Percentiles rank a stretch among this genome's conserved stretches.
Conservation (phyloP, 768 basidiomycete genomes). For the Amanita brunnescens region DNA sequence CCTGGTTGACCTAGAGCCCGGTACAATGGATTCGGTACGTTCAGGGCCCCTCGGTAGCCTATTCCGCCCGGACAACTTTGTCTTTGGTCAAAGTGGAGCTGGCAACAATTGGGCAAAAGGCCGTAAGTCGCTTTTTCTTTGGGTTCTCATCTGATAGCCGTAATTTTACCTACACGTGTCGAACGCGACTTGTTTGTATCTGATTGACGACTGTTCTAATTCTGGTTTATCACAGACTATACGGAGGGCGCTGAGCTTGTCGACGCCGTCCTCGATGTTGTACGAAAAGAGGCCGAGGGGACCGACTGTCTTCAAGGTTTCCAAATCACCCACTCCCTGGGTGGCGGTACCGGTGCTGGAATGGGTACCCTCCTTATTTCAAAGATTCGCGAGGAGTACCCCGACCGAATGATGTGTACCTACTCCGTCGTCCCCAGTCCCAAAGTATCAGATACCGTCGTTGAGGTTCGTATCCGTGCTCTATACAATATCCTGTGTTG, state of each 20-base stretch:
- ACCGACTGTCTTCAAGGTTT: constrained; percentile 98
- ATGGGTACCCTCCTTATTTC: constrained; percentile 99
- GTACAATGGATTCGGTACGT: constrained; percentile 90
- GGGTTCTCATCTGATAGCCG: constrained; percentile 4
- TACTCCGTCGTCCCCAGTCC: constrained; percentile 98
- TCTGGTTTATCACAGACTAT: constrained; percentile 47
- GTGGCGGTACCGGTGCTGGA: constrained; percentile 99
- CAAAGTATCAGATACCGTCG: constrained; percentile 97
- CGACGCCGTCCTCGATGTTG: constrained; percentile 95
- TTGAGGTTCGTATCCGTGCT: constrained; percentile 52
- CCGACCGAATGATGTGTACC: constrained; percentile 99
- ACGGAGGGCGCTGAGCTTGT: constrained; percentile 98
- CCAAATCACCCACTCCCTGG: constrained; percentile 98
- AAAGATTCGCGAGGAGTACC: constrained; percentile 98
- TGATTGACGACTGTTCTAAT: constrained; percentile 6
- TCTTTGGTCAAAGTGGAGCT: constrained; percentile 96
- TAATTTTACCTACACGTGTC: constrained; percentile 8
- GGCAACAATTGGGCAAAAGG: constrained; percentile 99
- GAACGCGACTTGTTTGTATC: constrained; percentile 15
- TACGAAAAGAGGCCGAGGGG: constrained; percentile 97
- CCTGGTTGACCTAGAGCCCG: constrained; percentile 95
- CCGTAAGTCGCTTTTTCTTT: constrained; percentile 48
- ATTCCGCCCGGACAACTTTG: constrained; percentile 98
- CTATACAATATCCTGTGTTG: not conserved
- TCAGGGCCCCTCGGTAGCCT: constrained; percentile 84